Conservation (phyloP, 2,329 filamentous ascomycete genomes). For the Pestalotiopsis sp. region DNA sequence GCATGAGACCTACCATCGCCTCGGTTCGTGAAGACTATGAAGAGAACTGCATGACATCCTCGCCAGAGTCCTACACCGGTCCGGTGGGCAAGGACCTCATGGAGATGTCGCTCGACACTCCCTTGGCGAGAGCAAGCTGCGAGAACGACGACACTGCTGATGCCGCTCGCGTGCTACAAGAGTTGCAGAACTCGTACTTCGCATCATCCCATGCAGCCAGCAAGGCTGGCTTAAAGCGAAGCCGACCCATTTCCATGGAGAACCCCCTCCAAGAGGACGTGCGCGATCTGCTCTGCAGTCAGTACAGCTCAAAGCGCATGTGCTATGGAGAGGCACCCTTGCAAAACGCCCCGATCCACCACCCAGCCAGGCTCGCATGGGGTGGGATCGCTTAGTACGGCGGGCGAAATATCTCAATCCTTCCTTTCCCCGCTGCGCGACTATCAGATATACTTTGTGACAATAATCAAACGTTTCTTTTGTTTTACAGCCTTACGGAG, state of each 20-base stretch:
- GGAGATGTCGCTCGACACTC: slow-evolving; percentile 49
- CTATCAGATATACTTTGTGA: slow-evolving; percentile 24
- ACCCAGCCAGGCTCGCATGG: slow-evolving; percentile 61
- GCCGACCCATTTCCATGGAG: slow-evolving; percentile 59
- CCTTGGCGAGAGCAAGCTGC: slow-evolving; percentile 44
- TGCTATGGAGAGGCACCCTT: slow-evolving; percentile 46
- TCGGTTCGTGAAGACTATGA: slow-evolving; percentile 59
- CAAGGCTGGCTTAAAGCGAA: slow-evolving; percentile 55
- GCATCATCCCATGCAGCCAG: slow-evolving; percentile 33
- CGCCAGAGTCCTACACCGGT: slow-evolving; percentile 58
- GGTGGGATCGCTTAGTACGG: slow-evolving; percentile 53
- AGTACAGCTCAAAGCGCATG: slow-evolving; percentile 58
- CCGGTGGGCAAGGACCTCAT: slow-evolving; percentile 51
- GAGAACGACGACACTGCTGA: slow-evolving; percentile 53
- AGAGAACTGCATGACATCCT: slow-evolving; percentile 50
- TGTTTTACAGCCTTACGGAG: slow-evolving; percentile 25
- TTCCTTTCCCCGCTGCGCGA: slow-evolving; percentile 14
- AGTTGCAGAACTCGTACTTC: slow-evolving; percentile 52
- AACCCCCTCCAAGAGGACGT: slow-evolving; percentile 66
- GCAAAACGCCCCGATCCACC: slow-evolving; percentile 18
- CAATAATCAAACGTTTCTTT: slow-evolving; percentile 32
- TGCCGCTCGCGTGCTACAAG: slow-evolving; percentile 59
- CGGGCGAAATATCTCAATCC: background rate
- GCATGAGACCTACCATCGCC: slow-evolving; percentile 51
- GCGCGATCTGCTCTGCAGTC: slow-evolving; percentile 55